Evolutionary conservation across 331 rosid genomes (phyloP), one percentile per base, ranked within the genome.

Genomic region (Cydonia oblonga): DNA sequence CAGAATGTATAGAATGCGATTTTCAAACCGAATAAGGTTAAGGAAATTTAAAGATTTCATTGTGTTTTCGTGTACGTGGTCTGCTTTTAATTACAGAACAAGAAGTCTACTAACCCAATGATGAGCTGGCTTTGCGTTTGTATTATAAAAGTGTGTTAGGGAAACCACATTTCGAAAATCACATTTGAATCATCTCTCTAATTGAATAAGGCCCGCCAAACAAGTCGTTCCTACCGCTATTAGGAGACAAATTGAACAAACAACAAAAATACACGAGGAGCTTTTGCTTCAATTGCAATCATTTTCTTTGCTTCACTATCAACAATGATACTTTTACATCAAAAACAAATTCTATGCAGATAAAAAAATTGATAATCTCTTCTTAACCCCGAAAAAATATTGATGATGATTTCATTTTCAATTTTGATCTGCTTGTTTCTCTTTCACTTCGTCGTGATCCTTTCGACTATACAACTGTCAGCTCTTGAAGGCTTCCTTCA

Each of bases 391-490:
- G 32, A 56, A 9, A 35, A n/a, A 63, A 38, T 38, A 57, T 52
- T 63, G 25, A 70, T 61, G 54, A 62, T 14, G 49, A 38, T 24
- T 38, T 42, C 67, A 6, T 6, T 14, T 75, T 26, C 20, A 14
- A 75, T 26, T 26, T 75, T 14, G 30, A 42, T 18, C 73, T 65
- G 63, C 46, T n/a, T 58, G 61, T 72, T 58, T 54, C 62, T 64
- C 23, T 10, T 73, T 72, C 46, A 15, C 72, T 68, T 74, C 22
- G 14, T 68, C 28, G 25, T 60, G 26, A 62, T 62, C 59, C 29
- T 24, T 24, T 40, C 68, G 10, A 20, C 83, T 79, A 54, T 79
- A 79, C 79, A 8, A 54, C 64, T 13, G 83, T 87, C 82, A 90
- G 72, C 86, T 60, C 56, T 82, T 74, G 53, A 72, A 71, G 78